Conservation (phyloP, 2,329 filamentous ascomycete genomes). For the Trichoderma aggressivum region DNA sequence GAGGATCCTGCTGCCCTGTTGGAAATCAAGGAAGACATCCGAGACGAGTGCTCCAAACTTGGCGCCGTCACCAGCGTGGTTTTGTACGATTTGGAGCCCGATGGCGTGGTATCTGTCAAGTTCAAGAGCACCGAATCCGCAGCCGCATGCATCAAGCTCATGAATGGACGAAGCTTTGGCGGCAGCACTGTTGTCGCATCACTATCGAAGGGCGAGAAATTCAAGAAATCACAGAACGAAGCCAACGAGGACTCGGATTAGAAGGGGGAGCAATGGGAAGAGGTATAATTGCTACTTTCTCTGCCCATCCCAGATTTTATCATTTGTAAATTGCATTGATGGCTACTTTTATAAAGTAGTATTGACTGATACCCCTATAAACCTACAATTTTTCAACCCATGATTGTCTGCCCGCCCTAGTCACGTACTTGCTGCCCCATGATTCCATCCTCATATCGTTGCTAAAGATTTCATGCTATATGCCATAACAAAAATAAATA, state of each 20-base stretch:
- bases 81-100: constrained; percentile 80
- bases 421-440: neutral
- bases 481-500: neutral
- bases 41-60: constrained; percentile 82
- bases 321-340: neutral
- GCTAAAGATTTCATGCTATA: neutral
- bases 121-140: constrained; percentile 73
- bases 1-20: constrained; percentile 79
- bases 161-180: constrained; percentile 78
- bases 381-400: neutral
- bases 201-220: constrained; percentile 70
- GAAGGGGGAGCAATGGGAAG: neutral
- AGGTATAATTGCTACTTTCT: neutral
- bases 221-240: constrained; percentile 62
- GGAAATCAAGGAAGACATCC: constrained; percentile 92
- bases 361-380: constrained; percentile 15
- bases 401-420: neutral
- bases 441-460: neutral
- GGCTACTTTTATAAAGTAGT: constrained; percentile 3
- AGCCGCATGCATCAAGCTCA: constrained; percentile 65
- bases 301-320: neutral
- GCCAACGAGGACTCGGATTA: constrained; percentile 41
- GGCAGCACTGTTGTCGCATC: constrained; percentile 69
- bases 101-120: constrained; percentile 80
- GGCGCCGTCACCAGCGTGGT: constrained; percentile 89